phyloP scores from a whole-genome alignment of 2,329 filamentous ascomycete species.

The Fusarium irregulare region DNA sequence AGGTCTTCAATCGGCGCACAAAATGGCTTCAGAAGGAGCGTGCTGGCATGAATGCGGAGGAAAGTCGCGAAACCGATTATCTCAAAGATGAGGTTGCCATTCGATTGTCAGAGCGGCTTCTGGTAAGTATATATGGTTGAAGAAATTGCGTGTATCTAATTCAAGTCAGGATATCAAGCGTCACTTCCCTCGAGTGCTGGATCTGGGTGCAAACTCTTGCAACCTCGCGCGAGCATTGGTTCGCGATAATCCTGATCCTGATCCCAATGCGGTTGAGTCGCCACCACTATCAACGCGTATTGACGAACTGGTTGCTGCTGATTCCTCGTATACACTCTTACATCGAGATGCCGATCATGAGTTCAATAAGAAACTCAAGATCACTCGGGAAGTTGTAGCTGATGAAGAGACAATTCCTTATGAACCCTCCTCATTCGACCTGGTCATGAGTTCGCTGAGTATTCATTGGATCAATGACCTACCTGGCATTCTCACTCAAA shows the following conservation, averaged over 20 bases:
- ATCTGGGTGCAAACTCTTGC: conserved; percentile 95
- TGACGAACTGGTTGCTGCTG: conserved; percentile 79
- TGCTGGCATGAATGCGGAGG: conserved; percentile 75
- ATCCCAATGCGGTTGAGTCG: conserved; percentile 64
- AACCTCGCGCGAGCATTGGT: conserved; percentile 88
- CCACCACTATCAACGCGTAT: conserved; percentile 78
- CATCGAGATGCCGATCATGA: conserved; percentile 80
- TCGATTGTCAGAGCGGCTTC: conserved; percentile 84
- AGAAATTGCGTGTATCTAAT: conserved; percentile 22
- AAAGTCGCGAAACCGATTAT: conserved; percentile 87
- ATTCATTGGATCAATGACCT: conserved; percentile 99
- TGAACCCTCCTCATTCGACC: conserved; percentile 81
- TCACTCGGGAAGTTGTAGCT: conserved; percentile 79
- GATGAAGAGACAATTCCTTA: conserved; percentile 82
- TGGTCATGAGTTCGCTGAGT: conserved; percentile 88
- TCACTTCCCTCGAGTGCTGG: conserved; percentile 83
- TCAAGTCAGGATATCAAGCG: conserved; percentile 85
- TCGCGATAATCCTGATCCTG: conserved; percentile 73
- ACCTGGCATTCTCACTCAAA: conserved; percentile 82
- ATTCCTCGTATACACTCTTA: conserved; percentile 81
- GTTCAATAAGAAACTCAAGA: conserved; percentile 79
- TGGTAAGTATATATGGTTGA: conserved; percentile 63
- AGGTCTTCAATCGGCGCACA: conserved; percentile 88
- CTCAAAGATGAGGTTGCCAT: conserved; percentile 91
- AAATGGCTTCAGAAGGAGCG: conserved; percentile 95